These are phyloP conservation scores for Iberis pinnata DNA, from an alignment of 345 rosid species.

Conservation along the genomic window DNA sequence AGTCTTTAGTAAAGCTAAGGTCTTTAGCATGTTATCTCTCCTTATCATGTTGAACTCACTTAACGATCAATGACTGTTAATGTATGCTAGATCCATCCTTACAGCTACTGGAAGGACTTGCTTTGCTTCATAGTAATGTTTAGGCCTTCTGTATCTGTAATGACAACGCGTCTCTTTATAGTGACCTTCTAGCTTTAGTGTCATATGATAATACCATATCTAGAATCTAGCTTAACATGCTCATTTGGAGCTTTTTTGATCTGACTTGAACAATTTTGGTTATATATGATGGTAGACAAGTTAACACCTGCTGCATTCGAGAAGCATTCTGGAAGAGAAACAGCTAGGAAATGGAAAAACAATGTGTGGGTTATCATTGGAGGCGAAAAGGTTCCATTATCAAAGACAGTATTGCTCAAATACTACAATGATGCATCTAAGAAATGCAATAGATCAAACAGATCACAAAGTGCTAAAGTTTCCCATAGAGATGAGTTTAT, in stretches of 20 bases:
- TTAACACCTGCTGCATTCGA: slow-evolving; percentile 96
- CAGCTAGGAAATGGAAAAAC: slow-evolving; percentile 98
- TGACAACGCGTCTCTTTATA: neutral
- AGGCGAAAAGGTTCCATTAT: slow-evolving; percentile 89
- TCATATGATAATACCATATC: slow-evolving; percentile 24
- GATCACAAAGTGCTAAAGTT: slow-evolving; percentile 59
- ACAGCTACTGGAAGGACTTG: too few relatives aligned
- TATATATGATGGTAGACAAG: slow-evolving; percentile 48
- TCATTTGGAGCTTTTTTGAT: neutral
- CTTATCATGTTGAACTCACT: too few relatives aligned
- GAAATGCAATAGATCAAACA: slow-evolving; percentile 54
- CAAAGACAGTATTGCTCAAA: slow-evolving; percentile 82
- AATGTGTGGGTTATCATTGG: slow-evolving; percentile 89
- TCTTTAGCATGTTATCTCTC: too few relatives aligned
- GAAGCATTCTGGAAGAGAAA: slow-evolving; percentile 99
- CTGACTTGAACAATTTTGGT: slow-evolving; percentile 28
- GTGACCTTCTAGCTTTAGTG: slow-evolving; percentile 14
- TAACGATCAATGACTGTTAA: too few relatives aligned
- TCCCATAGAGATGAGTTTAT: slow-evolving; percentile 92
- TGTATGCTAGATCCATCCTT: slow-evolving; percentile 1
- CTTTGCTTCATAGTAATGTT: neutral
- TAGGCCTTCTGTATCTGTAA: slow-evolving; percentile 2
- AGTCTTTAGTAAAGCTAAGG: neutral
- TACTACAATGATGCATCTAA: slow-evolving; percentile 75
- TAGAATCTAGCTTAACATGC: too few relatives aligned